Percentiles rank a stretch among this genome's conserved stretches.
Evolutionary conservation across 768 basidiomycete species (phyloP).

Genomic region (Hemileccinum impolitum): DNA sequence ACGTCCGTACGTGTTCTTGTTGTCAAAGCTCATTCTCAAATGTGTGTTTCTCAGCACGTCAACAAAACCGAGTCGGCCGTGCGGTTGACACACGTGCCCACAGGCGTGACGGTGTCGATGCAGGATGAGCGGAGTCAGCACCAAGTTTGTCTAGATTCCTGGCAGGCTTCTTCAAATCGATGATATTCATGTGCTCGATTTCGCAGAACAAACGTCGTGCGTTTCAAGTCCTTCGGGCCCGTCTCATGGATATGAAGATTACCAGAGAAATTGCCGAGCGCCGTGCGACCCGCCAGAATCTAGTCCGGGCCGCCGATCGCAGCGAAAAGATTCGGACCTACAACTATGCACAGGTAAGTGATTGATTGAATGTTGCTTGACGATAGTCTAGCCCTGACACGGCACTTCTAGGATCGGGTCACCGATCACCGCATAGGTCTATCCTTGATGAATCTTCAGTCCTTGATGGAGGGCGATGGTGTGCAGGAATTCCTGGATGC

Average conservation of each 20-base stretch:
- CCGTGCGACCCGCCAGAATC: constrained; percentile 63
- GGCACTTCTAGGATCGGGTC: constrained; percentile 65
- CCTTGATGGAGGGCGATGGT: constrained; percentile 65
- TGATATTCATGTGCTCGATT: neutral
- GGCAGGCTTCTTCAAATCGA: neutral
- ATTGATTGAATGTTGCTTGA: neutral
- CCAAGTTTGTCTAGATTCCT: constrained; percentile 47
- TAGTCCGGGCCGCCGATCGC: constrained; percentile 80
- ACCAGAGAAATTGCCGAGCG: constrained; percentile 65
- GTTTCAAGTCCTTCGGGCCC: constrained; percentile 83
- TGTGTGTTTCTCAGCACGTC: constrained; percentile 67
- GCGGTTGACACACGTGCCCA: constrained; percentile 86
- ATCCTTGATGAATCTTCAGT: constrained; percentile 62
- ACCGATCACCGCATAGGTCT: constrained; percentile 90
- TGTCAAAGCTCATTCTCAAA: neutral
- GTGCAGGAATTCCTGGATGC: constrained; percentile 56
- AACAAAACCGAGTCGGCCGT: constrained; percentile 99
- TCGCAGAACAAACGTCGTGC: constrained; percentile 86
- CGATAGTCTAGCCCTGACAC: neutral
- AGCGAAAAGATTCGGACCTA: constrained; percentile 97
- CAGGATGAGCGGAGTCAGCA: constrained; percentile 98
- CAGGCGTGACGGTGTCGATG: constrained; percentile 95
- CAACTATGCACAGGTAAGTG: constrained; percentile 77
- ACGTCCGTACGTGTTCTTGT: neutral
- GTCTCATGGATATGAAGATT: constrained; percentile 80